Evolutionary conservation across 805 yeast genomes (phyloP).

Genomic region (Starmerella stellata): DNA sequence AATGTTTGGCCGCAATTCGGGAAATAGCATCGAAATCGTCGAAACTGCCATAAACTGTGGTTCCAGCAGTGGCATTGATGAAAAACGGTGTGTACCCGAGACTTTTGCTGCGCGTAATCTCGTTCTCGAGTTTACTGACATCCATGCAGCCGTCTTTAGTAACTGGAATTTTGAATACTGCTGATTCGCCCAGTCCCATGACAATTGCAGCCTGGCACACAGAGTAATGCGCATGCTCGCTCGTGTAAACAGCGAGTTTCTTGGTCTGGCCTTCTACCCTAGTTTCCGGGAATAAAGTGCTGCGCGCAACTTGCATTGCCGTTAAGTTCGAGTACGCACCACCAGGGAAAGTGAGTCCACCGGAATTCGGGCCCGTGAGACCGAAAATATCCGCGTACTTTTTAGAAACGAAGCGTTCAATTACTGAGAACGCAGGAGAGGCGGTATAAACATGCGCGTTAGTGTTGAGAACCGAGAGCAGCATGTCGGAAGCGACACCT

Average conservation of each 20-base stretch:
- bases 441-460: constrained; percentile 74
- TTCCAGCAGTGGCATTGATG: constrained; percentile 72
- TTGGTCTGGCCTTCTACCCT: constrained; percentile 38
- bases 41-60: constrained; percentile 72
- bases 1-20: constrained; percentile 33
- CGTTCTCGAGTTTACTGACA: constrained; percentile 28
- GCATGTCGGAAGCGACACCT: constrained; percentile 55
- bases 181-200: constrained; percentile 46
- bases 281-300: constrained; percentile 49
- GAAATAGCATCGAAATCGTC: constrained; percentile 47
- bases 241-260: constrained; percentile 52
- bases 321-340: constrained; percentile 79
- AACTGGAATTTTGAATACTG: constrained; percentile 48
- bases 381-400: constrained; percentile 53
- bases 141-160: constrained; percentile 40
- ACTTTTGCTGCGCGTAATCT: constrained; percentile 28
- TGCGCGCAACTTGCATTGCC: constrained; percentile 58
- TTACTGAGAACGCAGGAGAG: constrained; percentile 58
- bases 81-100: constrained; percentile 58
- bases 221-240: constrained; percentile 60
- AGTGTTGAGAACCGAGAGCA: constrained; percentile 55
- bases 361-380: constrained; percentile 36
- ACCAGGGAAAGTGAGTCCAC: constrained; percentile 73
- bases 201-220: constrained; percentile 67
- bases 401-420: constrained; percentile 50